Percentiles rank a stretch among this genome's conserved stretches.
Conservation (phyloP, 768 basidiomycete species). For the Russula sp. region DNA sequence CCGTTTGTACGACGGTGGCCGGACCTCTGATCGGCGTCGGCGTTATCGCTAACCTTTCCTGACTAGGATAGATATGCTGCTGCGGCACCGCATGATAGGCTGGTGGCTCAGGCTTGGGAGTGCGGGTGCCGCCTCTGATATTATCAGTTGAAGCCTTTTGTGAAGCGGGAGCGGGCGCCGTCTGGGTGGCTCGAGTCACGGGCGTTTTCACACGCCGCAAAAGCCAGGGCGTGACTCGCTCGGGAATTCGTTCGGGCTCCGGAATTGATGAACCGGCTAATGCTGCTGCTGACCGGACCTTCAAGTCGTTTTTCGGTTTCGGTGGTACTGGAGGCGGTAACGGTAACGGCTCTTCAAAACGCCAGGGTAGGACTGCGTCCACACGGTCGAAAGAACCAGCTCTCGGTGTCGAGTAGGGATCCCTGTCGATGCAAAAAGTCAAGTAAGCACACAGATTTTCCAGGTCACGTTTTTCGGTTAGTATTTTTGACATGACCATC, state of each 20-base stretch:
- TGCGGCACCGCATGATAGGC: slow-evolving; percentile 13
- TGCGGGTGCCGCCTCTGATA: not conserved
- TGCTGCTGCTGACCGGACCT: not conserved
- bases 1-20: not conserved
- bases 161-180: not conserved
- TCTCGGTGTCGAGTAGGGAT: slow-evolving; percentile 13
- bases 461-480: not conserved
- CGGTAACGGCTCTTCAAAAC: not conserved
- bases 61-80: not conserved
- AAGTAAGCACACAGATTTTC: too few relatives aligned
- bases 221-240: slow-evolving; percentile 25
- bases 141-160: slow-evolving; percentile 1
- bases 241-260: too few relatives aligned
- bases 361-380: slow-evolving; percentile 5
- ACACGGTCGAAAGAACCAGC: slow-evolving; percentile 11
- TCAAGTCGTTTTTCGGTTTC: slow-evolving; percentile 5
- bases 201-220: slow-evolving; percentile 16
- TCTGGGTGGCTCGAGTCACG: not conserved
- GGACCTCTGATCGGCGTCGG: not conserved
- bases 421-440: slow-evolving; percentile 4
- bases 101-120: not conserved
- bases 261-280: too few relatives aligned
- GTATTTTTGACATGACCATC: too few relatives aligned
- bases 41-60: slow-evolving; percentile 5
- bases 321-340: slow-evolving; percentile 13